phyloP scores from a whole-genome alignment of 1,139 yeast genomes.

The Maudiozyma humilis region DNA sequence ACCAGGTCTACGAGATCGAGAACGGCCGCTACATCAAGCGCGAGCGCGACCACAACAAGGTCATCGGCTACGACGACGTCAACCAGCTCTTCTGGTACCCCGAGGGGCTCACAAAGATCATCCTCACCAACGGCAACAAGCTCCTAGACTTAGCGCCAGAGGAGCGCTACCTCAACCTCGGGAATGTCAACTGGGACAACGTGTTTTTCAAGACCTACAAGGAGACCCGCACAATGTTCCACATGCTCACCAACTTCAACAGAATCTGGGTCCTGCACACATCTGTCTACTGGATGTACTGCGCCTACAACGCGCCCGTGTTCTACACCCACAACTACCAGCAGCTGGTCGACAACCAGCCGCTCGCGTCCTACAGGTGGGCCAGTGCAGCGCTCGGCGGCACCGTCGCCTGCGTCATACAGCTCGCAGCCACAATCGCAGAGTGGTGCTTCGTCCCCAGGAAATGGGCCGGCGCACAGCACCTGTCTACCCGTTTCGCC shows the following conservation, averaged over 20 bases:
- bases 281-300: conserved; percentile 87
- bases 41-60: conserved; percentile 89
- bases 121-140: conserved; percentile 89
- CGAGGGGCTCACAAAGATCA: conserved; percentile 91
- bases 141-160: conserved; percentile 82
- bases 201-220: conserved; percentile 94
- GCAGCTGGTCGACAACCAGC: conserved; percentile 77
- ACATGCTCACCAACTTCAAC: conserved; percentile 87
- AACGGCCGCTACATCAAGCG: conserved; percentile 96
- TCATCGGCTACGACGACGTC: conserved; percentile 96
- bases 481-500: conserved; percentile 76
- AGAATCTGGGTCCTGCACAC: conserved; percentile 96
- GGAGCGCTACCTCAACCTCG: conserved; percentile 82
- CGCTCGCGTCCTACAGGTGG: conserved; percentile 84
- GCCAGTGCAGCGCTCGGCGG: conserved; percentile 93
- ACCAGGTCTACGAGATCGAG: conserved; percentile 89
- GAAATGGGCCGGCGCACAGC: conserved; percentile 99
- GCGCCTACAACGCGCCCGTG: conserved; percentile 86
- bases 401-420: conserved; percentile 70
- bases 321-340: conserved; percentile 78
- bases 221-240: conserved; percentile 98
- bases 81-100: conserved; percentile 99
- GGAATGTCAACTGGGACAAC: conserved; percentile 86
- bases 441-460: conserved; percentile 98
- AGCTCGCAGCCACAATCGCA: conserved; percentile 76